Conservation (phyloP, 2,329 filamentous ascomycete genomes). For the Knufia fluminis region DNA sequence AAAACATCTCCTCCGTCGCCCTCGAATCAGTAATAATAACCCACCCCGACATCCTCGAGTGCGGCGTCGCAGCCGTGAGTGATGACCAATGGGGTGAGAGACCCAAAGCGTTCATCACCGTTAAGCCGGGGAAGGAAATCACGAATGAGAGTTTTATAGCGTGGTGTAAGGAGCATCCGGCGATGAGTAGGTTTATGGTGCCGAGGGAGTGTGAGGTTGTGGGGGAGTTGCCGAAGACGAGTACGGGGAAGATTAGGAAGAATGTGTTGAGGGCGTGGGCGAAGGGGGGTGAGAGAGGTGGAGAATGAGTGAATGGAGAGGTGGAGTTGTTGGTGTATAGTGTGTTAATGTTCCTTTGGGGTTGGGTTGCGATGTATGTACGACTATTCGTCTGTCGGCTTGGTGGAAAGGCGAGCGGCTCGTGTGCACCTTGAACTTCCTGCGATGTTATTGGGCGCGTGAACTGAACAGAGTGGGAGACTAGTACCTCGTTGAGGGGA, state of each 20-base stretch:
- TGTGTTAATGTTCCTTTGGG: too few species aligned
- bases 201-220: conserved; percentile 66
- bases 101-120: conserved; percentile 87
- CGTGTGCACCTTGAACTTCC: too few species aligned
- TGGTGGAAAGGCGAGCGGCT: too few species aligned
- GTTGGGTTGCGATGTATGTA: too few species aligned
- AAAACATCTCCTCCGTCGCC: conserved; percentile 92
- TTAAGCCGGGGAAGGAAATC: conserved; percentile 56
- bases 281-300: conserved; percentile 40
- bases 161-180: conserved; percentile 74
- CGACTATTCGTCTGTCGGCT: too few species aligned
- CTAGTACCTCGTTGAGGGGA: too few species aligned
- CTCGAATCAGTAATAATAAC: conserved; percentile 82
- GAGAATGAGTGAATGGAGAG: conserved; percentile 1
- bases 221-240: conserved; percentile 87
- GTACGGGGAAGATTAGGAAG: conserved; percentile 94
- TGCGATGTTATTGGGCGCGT: too few species aligned
- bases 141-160: conserved; percentile 62
- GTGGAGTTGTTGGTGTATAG: too few species aligned
- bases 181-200: conserved; percentile 86
- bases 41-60: conserved; percentile 84
- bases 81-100: conserved; percentile 91
- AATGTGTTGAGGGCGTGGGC: conserved; percentile 85
- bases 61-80: conserved; percentile 75
- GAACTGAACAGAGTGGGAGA: too few species aligned